A percentile compares a stretch with the other conserved stretches of the same genome.
phyloP scores from a whole-genome alignment of 2,329 filamentous ascomycete genomes.

The Penicillium freii region DNA sequence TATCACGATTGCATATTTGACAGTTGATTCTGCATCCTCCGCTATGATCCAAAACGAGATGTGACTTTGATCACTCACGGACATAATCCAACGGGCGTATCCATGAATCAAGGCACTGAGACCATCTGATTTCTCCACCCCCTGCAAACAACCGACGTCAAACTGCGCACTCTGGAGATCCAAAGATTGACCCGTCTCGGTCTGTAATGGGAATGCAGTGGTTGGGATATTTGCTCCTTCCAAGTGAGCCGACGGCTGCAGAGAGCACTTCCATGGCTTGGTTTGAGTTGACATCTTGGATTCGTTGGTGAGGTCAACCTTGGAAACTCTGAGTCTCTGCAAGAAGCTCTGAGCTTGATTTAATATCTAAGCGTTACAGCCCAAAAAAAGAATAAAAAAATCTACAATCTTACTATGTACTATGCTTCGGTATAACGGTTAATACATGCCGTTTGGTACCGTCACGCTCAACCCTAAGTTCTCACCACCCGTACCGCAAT shows the following conservation, averaged over 20 bases:
- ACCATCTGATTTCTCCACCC: not conserved
- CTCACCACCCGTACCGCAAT: not conserved
- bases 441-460: not conserved
- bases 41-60: not conserved
- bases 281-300: not conserved
- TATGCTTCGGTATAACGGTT: not conserved
- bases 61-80: not conserved
- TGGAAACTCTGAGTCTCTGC: not conserved
- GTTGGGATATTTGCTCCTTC: not conserved
- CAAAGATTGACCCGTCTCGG: not conserved
- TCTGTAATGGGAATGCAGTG: not conserved
- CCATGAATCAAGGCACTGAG: not conserved
- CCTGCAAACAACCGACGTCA: not conserved
- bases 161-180: not conserved
- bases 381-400: not conserved
- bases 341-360: not conserved
- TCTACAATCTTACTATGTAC: not conserved
- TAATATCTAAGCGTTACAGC: not conserved
- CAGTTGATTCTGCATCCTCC: not conserved
- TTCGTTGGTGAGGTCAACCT: not conserved
- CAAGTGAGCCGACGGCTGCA: not conserved
- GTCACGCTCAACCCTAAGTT: not conserved
- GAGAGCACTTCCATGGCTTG: not conserved
- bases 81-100: constrained; percentile 4
- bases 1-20: not conserved